Conservation (phyloP, 129 eudicot genomes). For the Chrysanthemum seticuspe region DNA sequence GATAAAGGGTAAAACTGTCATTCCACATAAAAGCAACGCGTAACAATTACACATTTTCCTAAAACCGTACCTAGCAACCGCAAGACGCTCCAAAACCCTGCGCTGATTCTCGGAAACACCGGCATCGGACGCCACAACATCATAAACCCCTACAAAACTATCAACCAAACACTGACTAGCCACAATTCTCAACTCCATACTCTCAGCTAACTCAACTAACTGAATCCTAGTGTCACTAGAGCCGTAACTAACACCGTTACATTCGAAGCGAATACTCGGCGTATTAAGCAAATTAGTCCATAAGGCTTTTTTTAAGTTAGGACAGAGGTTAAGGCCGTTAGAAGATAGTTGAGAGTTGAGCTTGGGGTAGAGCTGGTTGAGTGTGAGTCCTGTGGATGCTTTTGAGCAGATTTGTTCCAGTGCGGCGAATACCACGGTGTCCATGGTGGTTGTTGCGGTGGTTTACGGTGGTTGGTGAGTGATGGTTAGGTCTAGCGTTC, state of each 20-base stretch:
- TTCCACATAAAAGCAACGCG: constrained; percentile 40
- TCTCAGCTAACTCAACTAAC: constrained; percentile 49
- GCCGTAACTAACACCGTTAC: constrained; percentile 28
- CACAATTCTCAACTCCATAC: constrained; percentile 49
- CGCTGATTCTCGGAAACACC: neutral
- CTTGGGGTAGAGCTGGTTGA: constrained; percentile 34
- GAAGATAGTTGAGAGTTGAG: too few species aligned
- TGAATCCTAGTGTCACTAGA: constrained; percentile 33
- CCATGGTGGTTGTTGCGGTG: constrained; percentile 39
- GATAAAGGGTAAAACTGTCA: constrained; percentile 34
- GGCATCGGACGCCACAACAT: constrained; percentile 21
- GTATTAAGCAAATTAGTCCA: constrained; percentile 56
- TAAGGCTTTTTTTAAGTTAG: constrained; percentile 62
- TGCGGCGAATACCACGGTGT: constrained; percentile 54
- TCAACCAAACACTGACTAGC: constrained; percentile 54
- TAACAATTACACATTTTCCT: too few species aligned
- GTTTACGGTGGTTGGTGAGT: neutral
- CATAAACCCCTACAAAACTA: constrained; percentile 64
- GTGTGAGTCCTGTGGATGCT: constrained; percentile 43
- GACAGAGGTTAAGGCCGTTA: constrained; percentile 15
- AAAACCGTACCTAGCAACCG: neutral
- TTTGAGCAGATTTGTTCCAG: constrained; percentile 79
- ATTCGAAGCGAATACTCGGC: constrained; percentile 53
- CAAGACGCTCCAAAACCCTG: too few species aligned
- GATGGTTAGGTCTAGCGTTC: neutral